A percentile compares a stretch with the other conserved stretches of the same genome.
Conservation (phyloP, 495 filamentous ascomycete species). For the Aspergillus ellipticus region DNA sequence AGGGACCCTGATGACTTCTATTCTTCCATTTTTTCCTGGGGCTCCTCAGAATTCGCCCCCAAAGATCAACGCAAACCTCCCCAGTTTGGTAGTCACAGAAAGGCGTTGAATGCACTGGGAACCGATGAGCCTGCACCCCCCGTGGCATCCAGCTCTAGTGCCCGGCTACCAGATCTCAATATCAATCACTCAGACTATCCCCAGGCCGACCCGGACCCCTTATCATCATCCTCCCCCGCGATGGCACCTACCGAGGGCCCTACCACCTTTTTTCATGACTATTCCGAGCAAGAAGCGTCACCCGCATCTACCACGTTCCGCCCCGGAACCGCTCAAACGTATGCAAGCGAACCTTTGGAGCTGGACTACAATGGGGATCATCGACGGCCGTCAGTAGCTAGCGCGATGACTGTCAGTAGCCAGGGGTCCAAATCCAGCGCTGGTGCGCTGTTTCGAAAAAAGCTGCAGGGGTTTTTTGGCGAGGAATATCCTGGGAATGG, state of each 20-base stretch:
- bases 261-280: constrained; percentile 43
- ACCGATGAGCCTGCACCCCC: constrained; percentile 27
- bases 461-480: constrained; percentile 80
- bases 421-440: constrained; percentile 80
- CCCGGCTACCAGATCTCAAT: constrained; percentile 28
- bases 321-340: constrained; percentile 56
- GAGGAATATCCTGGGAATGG: constrained; percentile 67
- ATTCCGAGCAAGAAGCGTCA: constrained; percentile 47
- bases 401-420: constrained; percentile 84
- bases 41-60: constrained; percentile 42
- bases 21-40: constrained; percentile 41
- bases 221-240: constrained; percentile 30
- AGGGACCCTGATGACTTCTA: constrained; percentile 29
- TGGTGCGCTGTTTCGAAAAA: constrained; percentile 65
- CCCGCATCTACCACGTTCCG: constrained; percentile 63
- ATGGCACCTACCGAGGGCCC: constrained; percentile 31
- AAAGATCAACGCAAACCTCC: constrained; percentile 41
- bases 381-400: constrained; percentile 83
- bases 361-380: constrained; percentile 65
- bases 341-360: constrained; percentile 65
- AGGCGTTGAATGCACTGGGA: constrained; percentile 34
- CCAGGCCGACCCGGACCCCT: constrained; percentile 35
- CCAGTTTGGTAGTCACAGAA: constrained; percentile 37
- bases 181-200: constrained; percentile 22
- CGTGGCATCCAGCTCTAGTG: constrained; percentile 22